phyloP scores from a whole-genome alignment of 2,329 filamentous ascomycete species.

The Colletotrichum gloeosporioides region DNA sequence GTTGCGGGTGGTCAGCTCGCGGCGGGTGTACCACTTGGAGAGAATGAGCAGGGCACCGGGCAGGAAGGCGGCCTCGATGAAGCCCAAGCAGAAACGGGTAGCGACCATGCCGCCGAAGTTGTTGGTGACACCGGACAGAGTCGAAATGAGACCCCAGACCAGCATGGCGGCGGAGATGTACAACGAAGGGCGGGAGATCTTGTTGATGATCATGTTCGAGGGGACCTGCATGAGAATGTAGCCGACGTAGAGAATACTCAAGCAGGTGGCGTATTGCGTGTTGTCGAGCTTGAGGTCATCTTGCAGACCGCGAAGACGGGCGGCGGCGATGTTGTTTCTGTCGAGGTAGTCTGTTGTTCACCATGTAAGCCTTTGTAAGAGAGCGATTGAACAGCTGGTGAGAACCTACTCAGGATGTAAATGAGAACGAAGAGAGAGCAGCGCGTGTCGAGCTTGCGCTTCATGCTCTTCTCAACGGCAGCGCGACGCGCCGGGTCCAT shows the following conservation, averaged over 20 bases:
- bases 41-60: slow-evolving; percentile 68
- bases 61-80: slow-evolving; percentile 68
- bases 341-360: slow-evolving; percentile 66
- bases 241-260: slow-evolving; percentile 70
- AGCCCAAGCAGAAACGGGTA: slow-evolving; percentile 65
- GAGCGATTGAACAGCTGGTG: not conserved
- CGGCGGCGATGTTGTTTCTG: slow-evolving; percentile 72
- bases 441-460: slow-evolving; percentile 73
- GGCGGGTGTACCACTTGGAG: slow-evolving; percentile 71
- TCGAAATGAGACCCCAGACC: slow-evolving; percentile 66
- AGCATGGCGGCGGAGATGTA: slow-evolving; percentile 60
- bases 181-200: slow-evolving; percentile 54
- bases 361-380: slow-evolving; percentile 66
- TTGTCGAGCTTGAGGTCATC: slow-evolving; percentile 61
- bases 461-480: slow-evolving; percentile 67
- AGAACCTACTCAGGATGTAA: slow-evolving; percentile 60
- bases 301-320: slow-evolving; percentile 68
- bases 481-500: slow-evolving; percentile 53
- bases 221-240: slow-evolving; percentile 70
- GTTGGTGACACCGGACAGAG: slow-evolving; percentile 55
- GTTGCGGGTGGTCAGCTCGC: slow-evolving; percentile 59
- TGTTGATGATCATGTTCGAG: slow-evolving; percentile 63
- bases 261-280: slow-evolving; percentile 67
- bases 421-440: slow-evolving; percentile 74
- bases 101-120: slow-evolving; percentile 60